Conservation (phyloP, 805 yeast genomes). For the Pichia insulana region DNA sequence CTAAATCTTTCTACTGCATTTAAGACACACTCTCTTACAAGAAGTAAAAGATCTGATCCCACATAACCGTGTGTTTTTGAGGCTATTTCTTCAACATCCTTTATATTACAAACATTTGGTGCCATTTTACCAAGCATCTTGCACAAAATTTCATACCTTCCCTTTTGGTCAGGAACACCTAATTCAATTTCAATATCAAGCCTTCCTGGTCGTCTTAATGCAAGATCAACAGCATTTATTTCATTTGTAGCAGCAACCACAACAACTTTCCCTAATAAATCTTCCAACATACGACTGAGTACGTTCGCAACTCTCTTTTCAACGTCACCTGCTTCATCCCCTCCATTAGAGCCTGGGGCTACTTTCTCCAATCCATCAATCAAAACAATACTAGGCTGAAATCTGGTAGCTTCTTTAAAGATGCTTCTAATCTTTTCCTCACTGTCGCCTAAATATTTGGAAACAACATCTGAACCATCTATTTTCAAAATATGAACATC, state of each 20-base stretch:
- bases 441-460: slow-evolving; percentile 91
- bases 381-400: slow-evolving; percentile 80
- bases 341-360: slow-evolving; percentile 69
- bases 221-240: slow-evolving; percentile 85
- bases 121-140: slow-evolving; percentile 36
- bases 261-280: slow-evolving; percentile 51
- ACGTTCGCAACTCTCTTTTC: slow-evolving; percentile 90
- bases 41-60: slow-evolving; percentile 88
- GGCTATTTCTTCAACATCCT: slow-evolving; percentile 56
- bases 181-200: slow-evolving; percentile 89
- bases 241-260: slow-evolving; percentile 92
- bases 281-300: slow-evolving; percentile 71
- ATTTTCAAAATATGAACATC: slow-evolving; percentile 80
- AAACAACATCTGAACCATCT: slow-evolving; percentile 85
- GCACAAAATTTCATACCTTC: slow-evolving; percentile 64
- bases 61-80: slow-evolving; percentile 91
- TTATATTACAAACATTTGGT: slow-evolving; percentile 23
- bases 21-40: slow-evolving; percentile 84
- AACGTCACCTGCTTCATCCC: slow-evolving; percentile 81
- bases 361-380: slow-evolving; percentile 92
- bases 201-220: slow-evolving; percentile 84
- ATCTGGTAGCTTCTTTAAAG: slow-evolving; percentile 76
- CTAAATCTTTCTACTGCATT: slow-evolving; percentile 63
- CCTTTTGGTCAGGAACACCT: slow-evolving; percentile 85
- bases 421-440: slow-evolving; percentile 75